Conservation (phyloP, 345 rosid genomes). For the Boechera retrofracta region DNA sequence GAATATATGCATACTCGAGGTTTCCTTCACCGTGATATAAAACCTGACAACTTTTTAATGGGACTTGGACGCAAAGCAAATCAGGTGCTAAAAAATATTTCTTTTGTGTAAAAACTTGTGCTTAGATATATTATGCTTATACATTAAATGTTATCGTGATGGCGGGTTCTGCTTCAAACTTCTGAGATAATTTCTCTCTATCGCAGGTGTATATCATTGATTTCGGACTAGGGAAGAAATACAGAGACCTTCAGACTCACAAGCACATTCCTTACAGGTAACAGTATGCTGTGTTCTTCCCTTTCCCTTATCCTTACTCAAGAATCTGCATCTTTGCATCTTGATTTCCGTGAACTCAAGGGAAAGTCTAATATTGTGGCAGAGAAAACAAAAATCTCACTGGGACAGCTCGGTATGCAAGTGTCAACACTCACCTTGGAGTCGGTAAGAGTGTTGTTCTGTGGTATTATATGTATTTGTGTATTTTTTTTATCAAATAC, state of each 20-base stretch:
- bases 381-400: conserved; percentile 89
- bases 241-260: conserved; percentile 86
- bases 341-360: not conserved
- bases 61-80: conserved; percentile 88
- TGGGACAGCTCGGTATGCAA: conserved; percentile 91
- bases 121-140: not conserved
- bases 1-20: conserved; percentile 81
- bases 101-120: too few species aligned
- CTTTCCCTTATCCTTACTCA: not conserved
- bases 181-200: not conserved
- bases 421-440: conserved; percentile 88
- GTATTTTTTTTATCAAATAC: not conserved
- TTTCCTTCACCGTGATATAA: conserved; percentile 89
- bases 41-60: conserved; percentile 90
- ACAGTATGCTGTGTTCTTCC: not conserved
- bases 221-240: conserved; percentile 83
- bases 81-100: conserved; percentile 52
- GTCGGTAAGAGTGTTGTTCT: conserved; percentile 54
- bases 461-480: conserved; percentile 26
- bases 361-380: conserved; percentile 4
- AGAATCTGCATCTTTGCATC: not conserved
- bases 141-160: not conserved
- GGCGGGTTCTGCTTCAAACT: conserved; percentile 13
- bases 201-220: conserved; percentile 76
- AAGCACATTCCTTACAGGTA: conserved; percentile 88